These are phyloP conservation scores for Trichoderma gracile DNA, from an alignment of 2,329 filamentous ascomycete species.

Conservation along the genomic window DNA sequence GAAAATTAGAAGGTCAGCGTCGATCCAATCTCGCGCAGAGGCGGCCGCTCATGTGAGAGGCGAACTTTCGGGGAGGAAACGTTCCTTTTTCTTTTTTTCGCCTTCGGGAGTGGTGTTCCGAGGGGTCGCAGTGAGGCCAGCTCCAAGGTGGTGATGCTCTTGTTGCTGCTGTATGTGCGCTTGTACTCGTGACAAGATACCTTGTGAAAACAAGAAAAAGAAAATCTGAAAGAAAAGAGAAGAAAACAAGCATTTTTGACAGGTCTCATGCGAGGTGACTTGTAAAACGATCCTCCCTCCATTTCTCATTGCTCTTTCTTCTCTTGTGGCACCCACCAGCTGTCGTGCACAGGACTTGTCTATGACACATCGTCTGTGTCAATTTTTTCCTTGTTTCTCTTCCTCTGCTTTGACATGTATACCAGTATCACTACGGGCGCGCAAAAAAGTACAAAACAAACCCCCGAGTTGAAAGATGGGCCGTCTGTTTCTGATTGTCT, in stretches of 20 bases:
- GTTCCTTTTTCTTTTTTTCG: no score
- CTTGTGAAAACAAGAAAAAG: not conserved
- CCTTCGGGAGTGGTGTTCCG: not conserved
- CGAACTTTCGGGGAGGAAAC: not conserved
- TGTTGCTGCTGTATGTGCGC: not conserved
- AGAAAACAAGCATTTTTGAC: not conserved
- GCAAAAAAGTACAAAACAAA: no score
- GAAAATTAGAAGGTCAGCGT: conserved; percentile 4
- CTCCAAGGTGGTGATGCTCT: not conserved
- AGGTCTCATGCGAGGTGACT: conserved; percentile 9
- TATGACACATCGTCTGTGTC: not conserved
- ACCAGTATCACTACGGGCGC: no score
- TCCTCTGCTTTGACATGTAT: not conserved
- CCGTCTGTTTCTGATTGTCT: not conserved
- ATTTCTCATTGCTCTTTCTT: not conserved
- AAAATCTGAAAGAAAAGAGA: not conserved
- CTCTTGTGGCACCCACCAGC: not conserved
- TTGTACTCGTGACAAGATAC: not conserved
- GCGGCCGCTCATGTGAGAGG: conserved; percentile 23
- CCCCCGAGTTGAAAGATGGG: no score
- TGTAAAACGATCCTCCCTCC: not conserved
- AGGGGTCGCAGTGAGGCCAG: not conserved
- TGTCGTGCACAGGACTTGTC: not conserved
- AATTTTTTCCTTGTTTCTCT: not conserved
- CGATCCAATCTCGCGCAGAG: conserved; percentile 26